Evolutionary conservation across 1,284 basidiomycete species (phyloP).

Genomic region (Marasmius tenuissimus): DNA sequence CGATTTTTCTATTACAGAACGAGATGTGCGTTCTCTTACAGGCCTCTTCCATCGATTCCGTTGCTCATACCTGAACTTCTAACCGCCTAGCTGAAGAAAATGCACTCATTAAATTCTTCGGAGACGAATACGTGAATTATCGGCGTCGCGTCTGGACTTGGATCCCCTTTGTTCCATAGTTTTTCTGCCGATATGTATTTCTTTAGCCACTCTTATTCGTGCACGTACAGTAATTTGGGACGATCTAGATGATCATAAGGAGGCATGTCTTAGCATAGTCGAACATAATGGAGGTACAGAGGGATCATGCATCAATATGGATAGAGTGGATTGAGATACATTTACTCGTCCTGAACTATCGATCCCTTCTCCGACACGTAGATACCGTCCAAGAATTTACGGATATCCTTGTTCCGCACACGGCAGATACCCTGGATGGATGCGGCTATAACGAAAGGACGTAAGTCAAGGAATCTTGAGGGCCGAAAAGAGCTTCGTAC

Average conservation of each 20-base stretch:
- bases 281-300: background rate
- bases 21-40: slow-evolving; percentile 53
- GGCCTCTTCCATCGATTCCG: background rate
- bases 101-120: slow-evolving; percentile 36
- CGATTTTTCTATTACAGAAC: slow-evolving; percentile 88
- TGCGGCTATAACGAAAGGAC: slow-evolving; percentile 58
- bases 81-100: slow-evolving; percentile 20
- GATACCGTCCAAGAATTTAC: slow-evolving; percentile 91
- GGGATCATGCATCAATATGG: slow-evolving; percentile 2
- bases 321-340: background rate
- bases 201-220: background rate
- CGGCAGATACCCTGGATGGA: slow-evolving; percentile 93
- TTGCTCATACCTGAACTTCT: slow-evolving; percentile 2
- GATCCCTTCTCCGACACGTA: slow-evolving; percentile 89
- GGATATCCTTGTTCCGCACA: slow-evolving; percentile 98
- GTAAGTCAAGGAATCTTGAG: background rate
- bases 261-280: background rate
- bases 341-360: slow-evolving; percentile 46
- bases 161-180: slow-evolving; percentile 39
- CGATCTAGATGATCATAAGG: background rate
- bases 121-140: slow-evolving; percentile 35
- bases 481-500: slow-evolving; percentile 36
- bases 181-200: background rate
- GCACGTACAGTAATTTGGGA: too few species aligned
- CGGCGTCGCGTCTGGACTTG: slow-evolving; percentile 32